Evolutionary conservation across 495 filamentous ascomycete genomes (phyloP), one percentile per base, ranked within the genome.

Genomic region (Xylaria telfairii): DNA sequence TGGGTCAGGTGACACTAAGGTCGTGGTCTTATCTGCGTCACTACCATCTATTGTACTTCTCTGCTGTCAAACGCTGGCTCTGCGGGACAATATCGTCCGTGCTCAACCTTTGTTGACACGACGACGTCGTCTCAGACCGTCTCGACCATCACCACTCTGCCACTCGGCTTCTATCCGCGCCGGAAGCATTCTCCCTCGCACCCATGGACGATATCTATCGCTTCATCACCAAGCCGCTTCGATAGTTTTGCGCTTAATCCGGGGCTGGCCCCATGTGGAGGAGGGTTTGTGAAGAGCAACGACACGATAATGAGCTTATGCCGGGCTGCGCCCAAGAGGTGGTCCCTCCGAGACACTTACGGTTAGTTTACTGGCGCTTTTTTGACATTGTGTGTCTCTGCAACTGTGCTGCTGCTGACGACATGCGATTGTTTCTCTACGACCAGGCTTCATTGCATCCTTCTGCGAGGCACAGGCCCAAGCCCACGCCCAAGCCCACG

Each of bases 381-480:
- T 41, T 68, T 32, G 5, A 7, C 46, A 6, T 7, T 30, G 2
- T 57, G 19, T 51, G n/a, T 53, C 13, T 51, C 19, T 54, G 13
- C 41, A 26, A 57, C 15, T 67, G 44, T 47, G 32, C 56, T 21
- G 49, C 34, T 71, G 19, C 68, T 70, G 26, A 70, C 68, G 67
- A 74, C 37, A 49, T 57, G 26, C n/a, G n/a, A n/a, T n/a, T 46
- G 34, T 53, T 51, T 54, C 41, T 62, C 41, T 32, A 4, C 49
- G 3, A 26, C 77, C 80, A 77, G 81, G 80, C 67, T 86, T 86
- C 60, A 77, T 87, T 53, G 80, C 83, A 8, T 83, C 78, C 7
- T 84, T 87, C 71, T 84, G 83, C 76, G 81, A 83, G 57, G 72
- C 78, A 34, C 73, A 71, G 51, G 51, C 71, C 1, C 67, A 60